phyloP scores from a whole-genome alignment of 2,329 filamentous ascomycete species.

The Chaetoscypha palmicola region DNA sequence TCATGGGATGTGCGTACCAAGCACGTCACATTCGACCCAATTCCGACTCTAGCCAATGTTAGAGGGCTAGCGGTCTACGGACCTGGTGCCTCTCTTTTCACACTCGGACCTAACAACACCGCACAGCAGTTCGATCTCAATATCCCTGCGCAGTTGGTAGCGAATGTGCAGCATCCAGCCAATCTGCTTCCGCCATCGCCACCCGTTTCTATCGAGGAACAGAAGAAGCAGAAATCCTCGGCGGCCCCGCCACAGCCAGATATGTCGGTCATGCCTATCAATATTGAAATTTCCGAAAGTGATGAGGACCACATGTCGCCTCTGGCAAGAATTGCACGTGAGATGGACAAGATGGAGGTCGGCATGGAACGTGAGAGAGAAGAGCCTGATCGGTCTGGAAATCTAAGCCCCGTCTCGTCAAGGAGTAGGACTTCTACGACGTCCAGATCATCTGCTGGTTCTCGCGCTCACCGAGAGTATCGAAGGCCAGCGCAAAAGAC shows the following conservation, averaged over 20 bases:
- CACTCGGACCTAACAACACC: conserved; percentile 77
- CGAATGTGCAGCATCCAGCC: conserved; percentile 80
- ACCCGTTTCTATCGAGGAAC: conserved; percentile 72
- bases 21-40: conserved; percentile 81
- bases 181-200: conserved; percentile 73
- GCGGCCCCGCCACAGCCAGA: conserved; percentile 14
- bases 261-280: conserved; percentile 47
- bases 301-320: conserved; percentile 74
- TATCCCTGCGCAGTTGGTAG: conserved; percentile 70
- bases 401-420: conserved; percentile 30
- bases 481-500: conserved; percentile 33
- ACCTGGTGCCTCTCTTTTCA: conserved; percentile 86
- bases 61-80: conserved; percentile 82
- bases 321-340: conserved; percentile 65
- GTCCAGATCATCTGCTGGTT: conserved; percentile 48
- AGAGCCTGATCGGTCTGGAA: conserved; percentile 26
- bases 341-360: conserved; percentile 44
- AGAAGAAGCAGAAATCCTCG: conserved; percentile 38
- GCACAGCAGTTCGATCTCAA: conserved; percentile 95
- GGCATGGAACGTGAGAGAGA: too few species aligned
- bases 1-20: conserved; percentile 99
- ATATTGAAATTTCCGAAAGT: conserved; percentile 59
- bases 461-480: conserved; percentile 37
- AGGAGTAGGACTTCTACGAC: conserved; percentile 34
- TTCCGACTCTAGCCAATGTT: conserved; percentile 78